These are phyloP conservation scores for Choanephora cucurbitarum DNA, from an alignment of 371 early-diverging fungal species.

Conservation along the genomic window DNA sequence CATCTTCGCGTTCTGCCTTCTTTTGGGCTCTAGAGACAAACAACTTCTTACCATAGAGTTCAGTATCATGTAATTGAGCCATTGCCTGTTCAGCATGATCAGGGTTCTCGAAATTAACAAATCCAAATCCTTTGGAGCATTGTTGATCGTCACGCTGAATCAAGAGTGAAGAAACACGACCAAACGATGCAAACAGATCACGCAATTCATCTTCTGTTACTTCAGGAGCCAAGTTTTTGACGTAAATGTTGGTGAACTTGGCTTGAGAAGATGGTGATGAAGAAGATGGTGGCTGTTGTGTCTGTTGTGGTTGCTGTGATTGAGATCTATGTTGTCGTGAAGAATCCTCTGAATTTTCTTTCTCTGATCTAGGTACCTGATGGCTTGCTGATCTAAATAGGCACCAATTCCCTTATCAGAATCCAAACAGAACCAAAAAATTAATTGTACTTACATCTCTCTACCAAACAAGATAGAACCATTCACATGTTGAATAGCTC, in stretches of 20 bases:
- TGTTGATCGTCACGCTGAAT: slow-evolving; percentile 80
- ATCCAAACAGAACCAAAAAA: too few relatives aligned
- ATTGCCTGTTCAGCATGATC: slow-evolving; percentile 92
- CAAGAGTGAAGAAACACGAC: slow-evolving; percentile 82
- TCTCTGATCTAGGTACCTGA: slow-evolving; percentile 90
- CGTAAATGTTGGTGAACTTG: slow-evolving; percentile 96
- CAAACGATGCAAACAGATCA: slow-evolving; percentile 82
- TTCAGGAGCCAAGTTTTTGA: slow-evolving; percentile 92
- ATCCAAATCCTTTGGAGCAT: slow-evolving; percentile 91
- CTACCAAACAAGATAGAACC: slow-evolving; percentile 96
- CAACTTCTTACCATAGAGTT: slow-evolving; percentile 85
- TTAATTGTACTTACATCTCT: slow-evolving; percentile 74
- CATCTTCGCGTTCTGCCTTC: slow-evolving; percentile 97
- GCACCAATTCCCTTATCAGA: too few relatives aligned
- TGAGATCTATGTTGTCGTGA: slow-evolving; percentile 68
- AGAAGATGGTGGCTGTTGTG: slow-evolving; percentile 65
- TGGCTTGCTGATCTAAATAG: slow-evolving; percentile 69
- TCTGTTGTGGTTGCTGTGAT: slow-evolving; percentile 46
- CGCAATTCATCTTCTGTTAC: slow-evolving; percentile 86
- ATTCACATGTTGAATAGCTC: slow-evolving; percentile 95
- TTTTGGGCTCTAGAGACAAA: slow-evolving; percentile 99
- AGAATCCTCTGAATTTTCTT: slow-evolving; percentile 57
- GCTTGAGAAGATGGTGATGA: slow-evolving; percentile 39
- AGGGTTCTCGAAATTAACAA: slow-evolving; percentile 95
- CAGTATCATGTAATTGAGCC: slow-evolving; percentile 89